Evolutionary conservation across 2,329 filamentous ascomycete species (phyloP), one percentile per base, ranked within the genome.

Genomic region (Chrysoporthe puriensis): DNA sequence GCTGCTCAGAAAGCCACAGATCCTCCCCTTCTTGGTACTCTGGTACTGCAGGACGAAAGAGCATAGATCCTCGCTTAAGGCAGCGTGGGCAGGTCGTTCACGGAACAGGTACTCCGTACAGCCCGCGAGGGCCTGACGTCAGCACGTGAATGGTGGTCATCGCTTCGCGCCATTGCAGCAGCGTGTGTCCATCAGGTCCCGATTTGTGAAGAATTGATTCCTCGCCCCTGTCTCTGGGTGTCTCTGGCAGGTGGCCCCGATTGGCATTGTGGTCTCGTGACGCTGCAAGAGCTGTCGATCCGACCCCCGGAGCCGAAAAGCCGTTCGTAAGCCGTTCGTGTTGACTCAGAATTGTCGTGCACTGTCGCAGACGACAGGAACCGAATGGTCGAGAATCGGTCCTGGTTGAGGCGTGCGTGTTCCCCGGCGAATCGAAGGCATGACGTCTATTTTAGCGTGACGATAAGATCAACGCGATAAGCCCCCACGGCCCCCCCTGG

Each of bases 391-490:
- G 40, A 60, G 57, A 26, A 43, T 26, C 44, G 57, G 36, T 11
- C n/a, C 32, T n/a, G 42, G n/a, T 16, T 16, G 52, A 16, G 32
- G 52, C 52, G 34, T 57, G 2, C 16, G 6, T 26, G 8, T 26
- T 57, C 32, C 32, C 32, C 34, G 16, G 57, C 36, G 42, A 43
- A 60, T 44, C 36, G 40, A 13, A 61, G 43, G 21, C 59, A 61
- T 48, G 43, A 34, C 43, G 26, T 61, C 59, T 44, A 9, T 34
- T 21, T 18, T 61, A 48, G 59, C 59, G 59, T 44, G 6, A 34
- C 59, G 59, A 61, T 61, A 61, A 61, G 40, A 61, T 48, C 21
- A 34, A 18, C 48, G 42, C 26, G 59, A 48, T 61, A 48, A 61
- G 43, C 14, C 26, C 26, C 26, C 26, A 26, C 26, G 26, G 26